phyloP scores from a whole-genome alignment of 139 green algal species.

The Chlorella sp. region DNA sequence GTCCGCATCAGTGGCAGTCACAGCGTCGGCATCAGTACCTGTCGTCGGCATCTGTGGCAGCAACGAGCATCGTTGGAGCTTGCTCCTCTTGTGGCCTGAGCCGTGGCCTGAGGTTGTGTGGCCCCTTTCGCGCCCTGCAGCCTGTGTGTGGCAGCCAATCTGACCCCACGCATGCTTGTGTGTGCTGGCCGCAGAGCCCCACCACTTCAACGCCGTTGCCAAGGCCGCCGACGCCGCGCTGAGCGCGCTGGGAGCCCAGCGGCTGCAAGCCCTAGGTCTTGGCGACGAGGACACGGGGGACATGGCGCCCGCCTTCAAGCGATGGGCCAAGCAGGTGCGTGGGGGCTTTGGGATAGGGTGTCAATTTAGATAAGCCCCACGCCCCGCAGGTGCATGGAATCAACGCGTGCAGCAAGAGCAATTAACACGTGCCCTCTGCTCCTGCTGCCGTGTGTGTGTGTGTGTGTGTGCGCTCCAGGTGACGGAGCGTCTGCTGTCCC shows the following conservation, averaged over 20 bases:
- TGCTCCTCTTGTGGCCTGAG: background rate
- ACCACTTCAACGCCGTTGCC: constrained; percentile 47
- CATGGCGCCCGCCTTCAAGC: background rate
- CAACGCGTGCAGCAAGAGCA: background rate
- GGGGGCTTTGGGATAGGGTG: too few species aligned
- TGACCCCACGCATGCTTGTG: background rate
- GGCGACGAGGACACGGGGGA: constrained; percentile 39
- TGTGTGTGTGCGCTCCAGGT: background rate
- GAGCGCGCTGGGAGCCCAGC: constrained; percentile 27
- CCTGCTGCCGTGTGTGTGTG: background rate
- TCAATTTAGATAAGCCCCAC: too few species aligned
- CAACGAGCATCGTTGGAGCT: background rate
- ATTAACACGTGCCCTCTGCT: background rate
- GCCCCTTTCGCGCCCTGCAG: background rate
- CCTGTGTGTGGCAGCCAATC: background rate
- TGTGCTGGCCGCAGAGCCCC: background rate
- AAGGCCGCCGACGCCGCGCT: constrained; percentile 32
- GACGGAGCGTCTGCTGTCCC: background rate
- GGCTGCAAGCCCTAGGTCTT: constrained; percentile 19
- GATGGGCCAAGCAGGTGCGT: background rate
- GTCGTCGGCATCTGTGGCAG: background rate
- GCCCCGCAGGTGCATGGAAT: background rate
- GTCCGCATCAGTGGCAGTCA: too few species aligned
- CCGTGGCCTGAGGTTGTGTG: background rate
- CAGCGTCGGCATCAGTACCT: background rate